Base-by-base conservation (phyloP, 2,329 filamentous ascomycete genomes). In the Zasmidium angulare region DNA sequence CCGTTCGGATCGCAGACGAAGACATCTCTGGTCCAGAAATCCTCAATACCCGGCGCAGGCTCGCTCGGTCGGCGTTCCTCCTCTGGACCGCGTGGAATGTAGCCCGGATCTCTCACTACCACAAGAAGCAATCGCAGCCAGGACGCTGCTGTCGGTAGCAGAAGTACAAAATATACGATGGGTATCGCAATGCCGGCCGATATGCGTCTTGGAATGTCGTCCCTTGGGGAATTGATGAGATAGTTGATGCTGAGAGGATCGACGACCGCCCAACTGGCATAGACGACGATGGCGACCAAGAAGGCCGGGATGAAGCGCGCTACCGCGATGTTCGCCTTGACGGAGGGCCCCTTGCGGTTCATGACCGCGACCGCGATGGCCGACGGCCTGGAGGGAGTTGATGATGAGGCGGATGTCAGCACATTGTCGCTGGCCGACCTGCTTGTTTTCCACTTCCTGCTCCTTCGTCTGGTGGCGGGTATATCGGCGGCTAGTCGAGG, bases 1-100 rank as follows among this genome's bases (percentile, higher is more conserved):
- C 95, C 95, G 67, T 95, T 89, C 12, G 81, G 79, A 68, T 96
- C 89, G 75, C 91, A 97, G 1, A 91, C 82, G 72, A 96, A 98
- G 1, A 90, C 84, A 66, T 96, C 88, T 71, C 89, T 90, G 63
- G 83, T 88, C 71, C 95, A 96, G 71, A 96, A 96, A 2, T 80
- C 76, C 66, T 93, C 89, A 53, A 93, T 79, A 0, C 88, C 88
- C 11, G 86, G 84, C 53, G 84, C 85, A 63, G 90, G 72, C 56
- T 61, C 65, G 58, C 53, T 62, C 43, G 59, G 59, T 29, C 61
- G 43, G 52, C 36, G 36, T 51, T 59, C 50, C 53, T 64, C 19
- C 36, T 66, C 23, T 64, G 77, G 68, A n/a, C 83, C 85, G 29
- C 89, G 82, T 0, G 90, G 87, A 0, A 93, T 82, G 55, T 91